Evolutionary conservation across 352 stramenopile species (phyloP), one percentile per base, ranked within the genome.

Genomic region (Aphanomyces stellatus): DNA sequence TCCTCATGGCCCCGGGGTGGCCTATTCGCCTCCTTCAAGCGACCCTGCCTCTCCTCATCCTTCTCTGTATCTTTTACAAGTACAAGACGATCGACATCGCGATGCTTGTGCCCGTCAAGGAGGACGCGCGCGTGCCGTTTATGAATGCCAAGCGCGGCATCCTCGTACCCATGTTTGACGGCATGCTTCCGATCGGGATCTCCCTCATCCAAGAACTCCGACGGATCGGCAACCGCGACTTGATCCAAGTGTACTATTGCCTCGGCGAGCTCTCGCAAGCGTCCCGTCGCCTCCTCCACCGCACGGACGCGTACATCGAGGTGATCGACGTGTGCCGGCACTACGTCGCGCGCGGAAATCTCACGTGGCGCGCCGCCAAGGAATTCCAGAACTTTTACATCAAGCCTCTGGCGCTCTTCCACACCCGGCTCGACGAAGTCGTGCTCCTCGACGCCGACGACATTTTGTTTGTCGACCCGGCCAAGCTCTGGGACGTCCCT

Each of bases 171-270:
- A 46, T 65, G 28, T 56, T 49, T 53, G 59, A 65, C 41, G 24
- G 28, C 27, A 65, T 65, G 46, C 15, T 65, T 51, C 59, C 59
- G 10, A 65, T 65, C 1, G 59, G 28, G 1, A 46, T 41, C 30
- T 65, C 59, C 5, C 37, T 65, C 15, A 34, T 65, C 5, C 59
- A 53, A 25, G 28, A 65, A 28, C 28, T 65, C 1, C 59, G 59
- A 11, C 25, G 27, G 15, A 5, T 65, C 17, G 59, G 59, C 5
- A 46, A 41, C 27, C 34, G 17, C 27, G 59, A 65, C 22, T 19
- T 49, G n/a, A 53, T 65, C 11, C 59, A 65, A 40, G 28, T 65
- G 15, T 65, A 65, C 59, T 34, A 65, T 65, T 65, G 59, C 24
- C 19, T 49, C 24, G 41, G n/a, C 15, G 59, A 65, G 30, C 41